Conservation (phyloP, 345 rosid genomes). For the Salix purpurea region DNA sequence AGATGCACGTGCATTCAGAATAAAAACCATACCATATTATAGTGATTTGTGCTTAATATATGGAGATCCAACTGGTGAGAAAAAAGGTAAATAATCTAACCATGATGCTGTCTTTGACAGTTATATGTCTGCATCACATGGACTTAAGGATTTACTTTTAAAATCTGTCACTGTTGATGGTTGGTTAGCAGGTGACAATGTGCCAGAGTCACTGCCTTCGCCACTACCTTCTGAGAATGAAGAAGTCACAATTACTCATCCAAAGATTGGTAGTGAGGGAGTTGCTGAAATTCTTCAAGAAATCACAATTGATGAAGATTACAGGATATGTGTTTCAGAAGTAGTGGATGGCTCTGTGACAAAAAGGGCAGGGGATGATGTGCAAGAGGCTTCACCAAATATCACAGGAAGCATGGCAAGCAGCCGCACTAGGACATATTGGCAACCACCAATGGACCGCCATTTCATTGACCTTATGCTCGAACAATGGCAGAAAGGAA, state of each 20-base stretch:
- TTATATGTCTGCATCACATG: background rate
- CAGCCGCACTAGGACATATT: conserved; percentile 56
- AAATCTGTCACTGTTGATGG: background rate
- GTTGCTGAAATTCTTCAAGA: conserved; percentile 27
- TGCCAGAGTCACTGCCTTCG: conserved; percentile 12
- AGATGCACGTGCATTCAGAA: conserved; percentile 54
- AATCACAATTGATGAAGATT: conserved; percentile 34
- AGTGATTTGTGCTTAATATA: conserved; percentile 59
- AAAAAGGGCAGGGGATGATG: conserved; percentile 25
- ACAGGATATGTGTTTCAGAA: conserved; percentile 12
- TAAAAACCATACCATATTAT: conserved; percentile 64
- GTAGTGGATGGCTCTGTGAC: conserved; percentile 21
- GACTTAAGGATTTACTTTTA: conserved; percentile 7
- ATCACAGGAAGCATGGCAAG: conserved; percentile 5
- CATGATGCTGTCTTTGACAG: background rate
- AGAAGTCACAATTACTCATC: conserved; percentile 2
- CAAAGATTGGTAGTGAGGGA: conserved; percentile 21
- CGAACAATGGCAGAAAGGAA: conserved; percentile 65
- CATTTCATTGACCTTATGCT: conserved; percentile 75
- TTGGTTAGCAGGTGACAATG: conserved; percentile 24
- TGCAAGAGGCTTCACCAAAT: conserved; percentile 17
- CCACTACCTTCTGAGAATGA: conserved; percentile 23
- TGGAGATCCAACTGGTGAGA: conserved; percentile 41
- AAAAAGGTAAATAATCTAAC: conserved; percentile 38
- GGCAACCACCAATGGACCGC: conserved; percentile 90